Evolutionary conservation across 1,284 basidiomycete genomes (phyloP), one percentile per base, ranked within the genome.

Genomic region (Paramarasmius palmivorus): DNA sequence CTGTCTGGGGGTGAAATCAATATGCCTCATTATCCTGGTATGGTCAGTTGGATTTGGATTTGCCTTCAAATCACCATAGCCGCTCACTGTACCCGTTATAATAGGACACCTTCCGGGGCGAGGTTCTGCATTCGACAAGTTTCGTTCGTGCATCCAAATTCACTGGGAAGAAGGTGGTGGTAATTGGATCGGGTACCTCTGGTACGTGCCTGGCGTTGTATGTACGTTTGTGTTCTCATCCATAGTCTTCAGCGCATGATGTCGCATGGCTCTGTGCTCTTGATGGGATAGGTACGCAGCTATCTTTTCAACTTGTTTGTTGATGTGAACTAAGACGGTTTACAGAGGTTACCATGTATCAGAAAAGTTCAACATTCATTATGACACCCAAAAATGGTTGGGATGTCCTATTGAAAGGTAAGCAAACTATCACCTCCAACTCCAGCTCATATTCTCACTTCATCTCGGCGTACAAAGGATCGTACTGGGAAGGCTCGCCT

Each of bases 151-250:
- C 54, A 2, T 39, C 54, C 15, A 54, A 58, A n/a, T 50, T 53
- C 37, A 9, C 41, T n/a, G 54, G 52, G 9, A 53, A 56, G 48
- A 56, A 56, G 42, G 53, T 58, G 2, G 77, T 81, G 9, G 77
- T 88, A 0, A 68, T 88, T 22, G 86, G 86, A 1, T 75, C 84
- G 15, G 82, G 83, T 57, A 87, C 82, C 10, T 83, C 82, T 4
- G 83, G 79, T 78, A 53, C 8, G 64, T 53, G 14, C 10, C 19
- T 14, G 1, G n/a, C n/a, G 29, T 45, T 42, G 10, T n/a, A 29
- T 19, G n/a, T 17, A 15, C 19, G n/a, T 12, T 15, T n/a, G 7
- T n/a, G 25, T 37, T 19, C 46, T 14, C 29, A 22, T 9, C 42
- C 7, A 10, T 20, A n/a, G 44, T 22, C 29, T 32, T 14, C 1